phyloP scores from a whole-genome alignment of 2,329 filamentous ascomycete species.

The Stemphylium vesicarium region DNA sequence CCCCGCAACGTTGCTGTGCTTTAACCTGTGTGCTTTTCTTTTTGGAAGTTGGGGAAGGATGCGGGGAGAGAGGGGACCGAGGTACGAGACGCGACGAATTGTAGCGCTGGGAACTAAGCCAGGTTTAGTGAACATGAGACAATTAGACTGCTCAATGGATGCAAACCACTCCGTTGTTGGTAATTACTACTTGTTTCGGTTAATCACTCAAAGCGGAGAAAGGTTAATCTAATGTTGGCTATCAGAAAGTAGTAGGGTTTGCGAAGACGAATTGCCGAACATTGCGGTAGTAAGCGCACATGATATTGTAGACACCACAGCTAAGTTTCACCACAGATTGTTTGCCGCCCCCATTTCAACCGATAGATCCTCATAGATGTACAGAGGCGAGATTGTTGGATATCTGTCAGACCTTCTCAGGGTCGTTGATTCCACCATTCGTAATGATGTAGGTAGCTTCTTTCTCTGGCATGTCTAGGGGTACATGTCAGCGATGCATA shows the following conservation, averaged over 20 bases:
- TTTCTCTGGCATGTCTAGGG: slow-evolving; percentile 68
- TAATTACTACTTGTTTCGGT: no score
- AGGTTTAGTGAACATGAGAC: neutral
- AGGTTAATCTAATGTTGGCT: no score
- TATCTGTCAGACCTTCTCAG: slow-evolving; percentile 62
- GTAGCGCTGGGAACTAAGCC: neutral
- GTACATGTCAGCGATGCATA: slow-evolving; percentile 24
- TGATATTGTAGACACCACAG: neutral
- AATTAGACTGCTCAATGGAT: no score
- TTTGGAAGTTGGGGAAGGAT: neutral
- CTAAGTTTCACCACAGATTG: no score
- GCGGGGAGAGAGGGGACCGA: slow-evolving; percentile 15
- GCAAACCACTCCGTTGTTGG: no score
- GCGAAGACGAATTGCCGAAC: no score
- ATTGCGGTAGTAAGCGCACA: no score
- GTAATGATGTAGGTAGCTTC: slow-evolving; percentile 75
- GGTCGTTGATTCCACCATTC: slow-evolving; percentile 71
- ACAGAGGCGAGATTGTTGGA: neutral
- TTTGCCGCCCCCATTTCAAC: no score
- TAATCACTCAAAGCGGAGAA: no score
- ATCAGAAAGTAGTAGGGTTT: no score
- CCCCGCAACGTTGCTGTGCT: neutral
- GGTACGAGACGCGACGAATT: slow-evolving; percentile 3
- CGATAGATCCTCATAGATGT: neutral
- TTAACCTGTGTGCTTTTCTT: neutral